These are phyloP conservation scores for Cryptococcus hybrid DNA, from an alignment of 1,284 basidiomycete species.

Conservation along the genomic window DNA sequence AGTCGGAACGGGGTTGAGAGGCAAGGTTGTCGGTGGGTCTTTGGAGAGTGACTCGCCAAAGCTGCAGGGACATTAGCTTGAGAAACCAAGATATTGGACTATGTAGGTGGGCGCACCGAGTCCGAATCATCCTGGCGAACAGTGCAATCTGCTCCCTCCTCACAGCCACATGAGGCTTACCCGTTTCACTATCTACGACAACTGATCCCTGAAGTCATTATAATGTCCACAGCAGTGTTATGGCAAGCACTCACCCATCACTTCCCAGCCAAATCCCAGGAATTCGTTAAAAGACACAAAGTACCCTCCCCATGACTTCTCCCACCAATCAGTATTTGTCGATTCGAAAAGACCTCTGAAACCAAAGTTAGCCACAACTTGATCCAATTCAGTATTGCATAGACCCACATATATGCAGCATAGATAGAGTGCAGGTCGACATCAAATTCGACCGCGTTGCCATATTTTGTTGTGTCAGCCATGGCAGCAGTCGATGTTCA, in stretches of 20 bases:
- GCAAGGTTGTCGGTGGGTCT: slow-evolving; percentile 40
- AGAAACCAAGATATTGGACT: not conserved
- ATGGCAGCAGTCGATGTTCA: slow-evolving; percentile 9
- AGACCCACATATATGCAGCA: slow-evolving; percentile 65
- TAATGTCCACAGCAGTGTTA: not conserved
- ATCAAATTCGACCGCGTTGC: slow-evolving; percentile 75
- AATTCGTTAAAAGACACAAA: slow-evolving; percentile 80
- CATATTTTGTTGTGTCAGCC: slow-evolving; percentile 49
- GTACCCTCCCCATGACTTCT: slow-evolving; percentile 74
- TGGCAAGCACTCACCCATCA: slow-evolving; percentile 53
- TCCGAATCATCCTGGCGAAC: slow-evolving; percentile 51
- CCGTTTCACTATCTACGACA: slow-evolving; percentile 69
- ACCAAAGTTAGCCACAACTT: not conserved
- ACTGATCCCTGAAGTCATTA: slow-evolving; percentile 41
- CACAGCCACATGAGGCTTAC: slow-evolving; percentile 74
- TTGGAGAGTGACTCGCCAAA: slow-evolving; percentile 45
- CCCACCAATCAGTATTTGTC: slow-evolving; percentile 68
- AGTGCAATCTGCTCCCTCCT: slow-evolving; percentile 61
- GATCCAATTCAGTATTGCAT: not conserved
- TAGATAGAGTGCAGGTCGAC: slow-evolving; percentile 83
- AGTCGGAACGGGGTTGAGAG: slow-evolving; percentile 53
- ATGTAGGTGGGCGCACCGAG: slow-evolving; percentile 25
- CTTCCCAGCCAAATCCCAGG: slow-evolving; percentile 79
- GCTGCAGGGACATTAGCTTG: slow-evolving; percentile 13
- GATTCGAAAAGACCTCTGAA: slow-evolving; percentile 67